Evolutionary conservation across 306 rosid genomes (phyloP), one percentile per base, ranked within the genome.

Genomic region (Pyrus bretschneideri): DNA sequence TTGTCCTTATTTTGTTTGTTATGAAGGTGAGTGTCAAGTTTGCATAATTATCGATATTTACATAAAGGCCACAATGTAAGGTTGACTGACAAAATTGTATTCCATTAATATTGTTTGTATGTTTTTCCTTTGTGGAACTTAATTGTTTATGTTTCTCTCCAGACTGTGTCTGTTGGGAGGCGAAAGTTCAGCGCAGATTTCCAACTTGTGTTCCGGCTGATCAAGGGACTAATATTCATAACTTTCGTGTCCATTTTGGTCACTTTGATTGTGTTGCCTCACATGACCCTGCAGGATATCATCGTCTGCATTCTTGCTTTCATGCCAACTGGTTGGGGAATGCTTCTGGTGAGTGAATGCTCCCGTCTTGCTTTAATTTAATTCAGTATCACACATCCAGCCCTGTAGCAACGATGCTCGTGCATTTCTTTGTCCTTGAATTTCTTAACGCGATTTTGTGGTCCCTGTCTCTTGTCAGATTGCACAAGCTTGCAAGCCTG

Each of bases 301-400:
- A 35, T 95, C 81, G 98, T 95, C 46, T 95, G 97, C 87, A 89
- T 90, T 79, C 98, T 95, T 80, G 98, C 98, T 79, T 95, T 95
- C 87, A 89, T 92, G 97, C 98, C 98, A 22, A 92, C 98, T 51
- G 98, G 98, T 65, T 95, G 98, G 98, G 98, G 98, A 51, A 85
- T 95, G 86, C 91, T 95, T 83, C 85, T 89, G 96, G 98, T 95
- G 60, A 79, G 87, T 72, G 27, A 52, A 54, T n/a, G 65, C 27
- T 72, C 75, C 73, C 11, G 35, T n/a, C 63, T 70, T 27, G 21
- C 11, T 5, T 14, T 1, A 11, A 15, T 6, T 67, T 40, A 67
- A 21, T n/a, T 67, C 29, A 5, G 11, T 38, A 31, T 54, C 67
- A 25, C 18, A 62, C 5, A 13, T 15, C 14, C 9, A 6, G 57